These are phyloP conservation scores for Filobasidium uniguttulatum DNA, from an alignment of 1,284 basidiomycete species.

Conservation along the genomic window DNA sequence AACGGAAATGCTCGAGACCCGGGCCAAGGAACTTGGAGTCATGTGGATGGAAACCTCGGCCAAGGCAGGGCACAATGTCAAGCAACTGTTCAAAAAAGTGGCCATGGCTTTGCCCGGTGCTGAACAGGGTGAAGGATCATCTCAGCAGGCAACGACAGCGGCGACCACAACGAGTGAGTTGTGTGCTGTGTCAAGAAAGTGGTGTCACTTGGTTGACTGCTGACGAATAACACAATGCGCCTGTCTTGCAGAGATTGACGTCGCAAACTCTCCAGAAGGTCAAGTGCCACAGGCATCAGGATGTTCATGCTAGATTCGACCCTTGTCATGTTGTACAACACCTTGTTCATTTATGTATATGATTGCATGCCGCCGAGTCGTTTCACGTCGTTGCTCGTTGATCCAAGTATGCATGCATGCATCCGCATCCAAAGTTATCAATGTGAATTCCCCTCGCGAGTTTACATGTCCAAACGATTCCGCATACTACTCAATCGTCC, in stretches of 20 bases:
- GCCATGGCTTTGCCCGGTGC: slow-evolving; percentile 94
- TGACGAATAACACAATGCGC: neutral
- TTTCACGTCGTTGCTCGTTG: no score
- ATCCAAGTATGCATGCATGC: no score
- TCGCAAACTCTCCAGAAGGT: slow-evolving; percentile 25
- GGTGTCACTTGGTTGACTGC: neutral
- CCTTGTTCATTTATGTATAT: no score
- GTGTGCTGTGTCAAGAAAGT: neutral
- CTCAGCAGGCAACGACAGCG: no score
- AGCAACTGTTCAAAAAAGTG: slow-evolving; percentile 96
- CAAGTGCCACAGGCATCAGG: slow-evolving; percentile 31
- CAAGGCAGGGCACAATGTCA: slow-evolving; percentile 98
- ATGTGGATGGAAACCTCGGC: slow-evolving; percentile 99
- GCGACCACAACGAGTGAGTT: slow-evolving; percentile 41
- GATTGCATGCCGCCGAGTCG: no score
- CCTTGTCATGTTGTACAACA: no score
- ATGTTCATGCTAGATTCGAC: slow-evolving; percentile 36
- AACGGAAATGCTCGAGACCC: slow-evolving; percentile 86
- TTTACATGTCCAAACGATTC: no score
- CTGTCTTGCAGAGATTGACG: slow-evolving; percentile 33
- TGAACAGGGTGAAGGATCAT: slow-evolving; percentile 49
- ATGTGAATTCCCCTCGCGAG: no score
- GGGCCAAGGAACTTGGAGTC: slow-evolving; percentile 81
- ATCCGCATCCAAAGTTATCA: no score
- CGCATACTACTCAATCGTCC: no score